phyloP scores from a whole-genome alignment of 1,284 basidiomycete species.

The Leccinum olivaceoglutinosum region DNA sequence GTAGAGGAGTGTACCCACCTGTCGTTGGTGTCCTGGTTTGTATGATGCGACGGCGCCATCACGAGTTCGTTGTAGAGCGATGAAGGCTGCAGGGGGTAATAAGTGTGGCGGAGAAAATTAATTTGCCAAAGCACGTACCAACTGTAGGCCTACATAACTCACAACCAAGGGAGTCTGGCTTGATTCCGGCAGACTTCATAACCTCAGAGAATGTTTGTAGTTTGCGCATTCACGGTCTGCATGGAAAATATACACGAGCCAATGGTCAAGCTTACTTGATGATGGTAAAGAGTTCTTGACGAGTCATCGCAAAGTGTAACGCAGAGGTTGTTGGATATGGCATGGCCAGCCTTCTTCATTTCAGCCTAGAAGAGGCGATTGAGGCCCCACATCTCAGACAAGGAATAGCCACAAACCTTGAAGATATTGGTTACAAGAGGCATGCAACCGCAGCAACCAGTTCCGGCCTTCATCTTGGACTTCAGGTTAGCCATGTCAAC shows the following conservation, averaged over 20 bases:
- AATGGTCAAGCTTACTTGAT: slow-evolving; percentile 37
- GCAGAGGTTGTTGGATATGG: slow-evolving; percentile 61
- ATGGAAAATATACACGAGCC: neutral
- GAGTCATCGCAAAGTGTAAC: slow-evolving; percentile 60
- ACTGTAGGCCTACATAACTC: slow-evolving; percentile 73
- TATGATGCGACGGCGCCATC: slow-evolving; percentile 59
- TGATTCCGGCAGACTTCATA: slow-evolving; percentile 49
- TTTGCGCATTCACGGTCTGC: slow-evolving; percentile 46
- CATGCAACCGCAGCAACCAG: slow-evolving; percentile 73
- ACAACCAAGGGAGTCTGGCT: slow-evolving; percentile 55
- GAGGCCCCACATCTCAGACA: neutral
- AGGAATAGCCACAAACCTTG: slow-evolving; percentile 21
- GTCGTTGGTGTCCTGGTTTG: slow-evolving; percentile 72
- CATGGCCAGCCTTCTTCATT: slow-evolving; percentile 65
- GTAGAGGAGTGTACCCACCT: slow-evolving; percentile 10
- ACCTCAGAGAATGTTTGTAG: slow-evolving; percentile 54
- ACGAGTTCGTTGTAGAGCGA: slow-evolving; percentile 70
- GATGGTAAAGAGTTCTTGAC: slow-evolving; percentile 66
- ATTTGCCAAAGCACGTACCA: slow-evolving; percentile 32
- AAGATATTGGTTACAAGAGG: slow-evolving; percentile 54
- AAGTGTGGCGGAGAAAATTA: neutral
- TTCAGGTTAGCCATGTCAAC: slow-evolving; percentile 56
- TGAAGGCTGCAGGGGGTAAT: slow-evolving; percentile 24
- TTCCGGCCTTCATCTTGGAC: slow-evolving; percentile 64
- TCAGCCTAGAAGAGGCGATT: slow-evolving; percentile 41